Percentiles rank a stretch among this genome's conserved stretches.
Evolutionary conservation across 768 basidiomycete species (phyloP).

Genomic region (Pulveroboletus frians): DNA sequence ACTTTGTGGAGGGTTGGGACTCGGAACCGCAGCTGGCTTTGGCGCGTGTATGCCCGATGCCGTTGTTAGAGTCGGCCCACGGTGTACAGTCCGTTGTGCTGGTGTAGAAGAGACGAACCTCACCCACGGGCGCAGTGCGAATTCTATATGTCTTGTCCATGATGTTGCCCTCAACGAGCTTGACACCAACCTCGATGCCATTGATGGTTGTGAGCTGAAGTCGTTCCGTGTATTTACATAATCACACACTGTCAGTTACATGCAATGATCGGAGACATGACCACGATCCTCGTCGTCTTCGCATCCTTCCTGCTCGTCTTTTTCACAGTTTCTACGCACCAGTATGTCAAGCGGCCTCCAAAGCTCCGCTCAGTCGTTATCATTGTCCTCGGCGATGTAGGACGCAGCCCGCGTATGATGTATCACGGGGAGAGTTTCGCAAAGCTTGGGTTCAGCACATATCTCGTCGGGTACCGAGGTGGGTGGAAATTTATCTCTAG

Average conservation of each 20-base stretch:
- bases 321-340: slow-evolving; percentile 9
- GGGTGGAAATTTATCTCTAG: slow-evolving; percentile 14
- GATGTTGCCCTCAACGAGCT: slow-evolving; percentile 13
- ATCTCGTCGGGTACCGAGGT: slow-evolving; percentile 86
- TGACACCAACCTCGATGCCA: slow-evolving; percentile 17
- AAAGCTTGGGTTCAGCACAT: slow-evolving; percentile 68
- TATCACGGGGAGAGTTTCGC: slow-evolving; percentile 95
- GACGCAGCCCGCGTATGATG: slow-evolving; percentile 97
- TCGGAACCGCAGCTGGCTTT: not conserved
- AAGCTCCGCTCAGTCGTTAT: slow-evolving; percentile 72
- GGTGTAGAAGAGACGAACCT: slow-evolving; percentile 24
- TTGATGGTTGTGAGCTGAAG: slow-evolving; percentile 7
- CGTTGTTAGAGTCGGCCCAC: slow-evolving; percentile 32
- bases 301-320: slow-evolving; percentile 13
- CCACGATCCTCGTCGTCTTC: slow-evolving; percentile 3
- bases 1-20: slow-evolving; percentile 32
- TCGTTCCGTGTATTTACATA: slow-evolving; percentile 19
- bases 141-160: slow-evolving; percentile 2
- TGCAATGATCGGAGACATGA: slow-evolving; percentile 4
- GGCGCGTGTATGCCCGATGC: slow-evolving; percentile 25
- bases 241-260: not conserved
- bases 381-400: slow-evolving; percentile 92
- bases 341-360: slow-evolving; percentile 21
- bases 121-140: slow-evolving; percentile 16
- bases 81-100: slow-evolving; percentile 20